Evolutionary conservation across 345 rosid genomes (phyloP), one percentile per base, ranked within the genome.

Genomic region (Gossypium sturtianum): DNA sequence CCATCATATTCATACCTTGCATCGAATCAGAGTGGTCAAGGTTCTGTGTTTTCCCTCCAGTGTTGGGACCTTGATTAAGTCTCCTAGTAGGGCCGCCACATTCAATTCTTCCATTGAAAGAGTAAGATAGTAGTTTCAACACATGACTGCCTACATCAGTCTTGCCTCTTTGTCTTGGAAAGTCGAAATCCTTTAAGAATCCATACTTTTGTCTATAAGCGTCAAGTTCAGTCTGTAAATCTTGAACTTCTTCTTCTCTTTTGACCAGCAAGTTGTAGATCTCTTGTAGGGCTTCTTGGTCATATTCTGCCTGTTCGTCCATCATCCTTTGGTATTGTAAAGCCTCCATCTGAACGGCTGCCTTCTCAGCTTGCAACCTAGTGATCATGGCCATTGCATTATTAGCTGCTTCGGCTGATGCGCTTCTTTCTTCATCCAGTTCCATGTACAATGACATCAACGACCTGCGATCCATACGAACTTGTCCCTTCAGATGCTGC

Each of bases 361-460:
- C 97, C 82, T 93, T 95, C 80, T 95, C 99, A 7, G 87, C 91
- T 78, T 95, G 99, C 78, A 95, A 83, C 81, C 96, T 76, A 0
- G 97, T 95, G 77, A 93, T 95, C 98, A 95, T 95, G 45, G 98
- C 97, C 94, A 93, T 93, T 1, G 98, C 97, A 56, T 93, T 90
- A 74, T 90, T 93, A 13, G 98, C 99, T 57, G 97, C 99, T 17
- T 93, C 85, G 2, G 97, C 90, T 10, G 99, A 91, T 52, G 98
- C 96, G 38, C 78, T 95, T 80, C 96, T 86, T 84, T 95, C 99
- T 77, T 95, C 99, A 25, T 95, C 98, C 68, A 95, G 74, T 80
- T 93, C 99, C 93, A 95, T 93, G 85, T 87, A 93, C 72, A 95
- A 77, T 38, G 80, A 91, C 80, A 93, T 85, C 69, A 95, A 77